Base-by-base conservation (phyloP, 176 grass and related monocot genomes). In the Poa pratensis region DNA sequence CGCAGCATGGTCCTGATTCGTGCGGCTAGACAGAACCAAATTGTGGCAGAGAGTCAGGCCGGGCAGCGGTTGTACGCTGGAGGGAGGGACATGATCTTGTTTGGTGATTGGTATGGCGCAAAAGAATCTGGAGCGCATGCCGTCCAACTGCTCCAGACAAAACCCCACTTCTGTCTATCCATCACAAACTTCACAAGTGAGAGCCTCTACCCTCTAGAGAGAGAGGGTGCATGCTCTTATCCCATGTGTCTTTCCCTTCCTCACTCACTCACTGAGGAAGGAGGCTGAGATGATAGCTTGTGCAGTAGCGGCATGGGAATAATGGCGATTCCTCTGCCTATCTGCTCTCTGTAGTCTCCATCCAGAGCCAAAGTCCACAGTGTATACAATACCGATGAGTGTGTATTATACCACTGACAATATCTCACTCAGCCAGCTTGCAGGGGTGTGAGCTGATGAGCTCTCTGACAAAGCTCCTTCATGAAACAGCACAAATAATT, bases 121-220 rank as follows among this genome's bases (percentile, higher is more conserved):
- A 91, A 89, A 87, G 90, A 94, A 97, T 94, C 94, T 90, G 87
- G 70, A 77, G 83, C 69, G 76, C 79, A 89, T 81, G 79, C 45
- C 78, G 20, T 94, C 92, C 92, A 97, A 94, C 80, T 82, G 90
- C 94, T 85, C 83, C 90, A 80, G 94, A 97, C 94, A 97, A 96
- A 97, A 88, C 72, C 72, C 89, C 83, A 92, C 76, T 86, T 86
- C 69, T 45, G 6, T 73, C 69, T 45, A 73, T 66, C 63, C n/a
- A n/a, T n/a, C n/a, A n/a, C n/a, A n/a, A n/a, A n/a, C n/a, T n/a
- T n/a, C n/a, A n/a, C n/a, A n/a, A n/a, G n/a, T n/a, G n/a, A n/a
- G n/a, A n/a, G n/a, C n/a, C n/a, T n/a, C n/a, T n/a, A n/a, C n/a
- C n/a, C n/a, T n/a, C n/a, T n/a, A n/a, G n/a, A n/a, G n/a, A 52